These are phyloP conservation scores for Phaeotremella skinneri DNA, from an alignment of 768 basidiomycete species.

Conservation along the genomic window DNA sequence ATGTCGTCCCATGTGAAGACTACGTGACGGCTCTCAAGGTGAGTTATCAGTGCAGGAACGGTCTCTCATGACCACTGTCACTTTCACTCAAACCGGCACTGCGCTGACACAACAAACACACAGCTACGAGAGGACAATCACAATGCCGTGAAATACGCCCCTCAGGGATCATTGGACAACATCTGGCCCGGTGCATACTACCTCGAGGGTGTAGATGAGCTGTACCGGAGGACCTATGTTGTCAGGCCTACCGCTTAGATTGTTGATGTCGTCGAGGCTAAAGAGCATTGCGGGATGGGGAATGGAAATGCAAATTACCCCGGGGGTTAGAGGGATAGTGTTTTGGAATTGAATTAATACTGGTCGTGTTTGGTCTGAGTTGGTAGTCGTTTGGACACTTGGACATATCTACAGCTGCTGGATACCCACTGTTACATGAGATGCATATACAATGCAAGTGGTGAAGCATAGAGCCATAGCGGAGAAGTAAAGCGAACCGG, in stretches of 20 bases:
- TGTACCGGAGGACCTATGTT: conserved; percentile 84
- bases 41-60: conserved; percentile 17
- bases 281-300: too few species aligned
- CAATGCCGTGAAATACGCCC: conserved; percentile 79
- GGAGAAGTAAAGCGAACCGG: too few species aligned
- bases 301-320: too few species aligned
- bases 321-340: too few species aligned
- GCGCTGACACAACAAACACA: conserved; percentile 16
- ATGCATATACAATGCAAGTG: not conserved
- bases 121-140: conserved; percentile 96
- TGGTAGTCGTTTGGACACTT: too few species aligned
- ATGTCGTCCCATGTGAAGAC: conserved; percentile 85
- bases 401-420: not conserved
- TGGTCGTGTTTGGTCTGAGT: too few species aligned
- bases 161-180: conserved; percentile 81
- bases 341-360: not conserved
- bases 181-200: conserved; percentile 94
- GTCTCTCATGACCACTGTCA: not conserved
- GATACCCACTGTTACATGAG: not conserved
- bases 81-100: conserved; percentile 1
- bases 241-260: not conserved
- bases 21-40: conserved; percentile 74
- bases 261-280: too few species aligned
- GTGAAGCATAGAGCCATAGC: too few species aligned
- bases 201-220: conserved; percentile 81